Evolutionary conservation across 306 rosid genomes (phyloP).

Genomic region (Gleditsia sinensis): DNA sequence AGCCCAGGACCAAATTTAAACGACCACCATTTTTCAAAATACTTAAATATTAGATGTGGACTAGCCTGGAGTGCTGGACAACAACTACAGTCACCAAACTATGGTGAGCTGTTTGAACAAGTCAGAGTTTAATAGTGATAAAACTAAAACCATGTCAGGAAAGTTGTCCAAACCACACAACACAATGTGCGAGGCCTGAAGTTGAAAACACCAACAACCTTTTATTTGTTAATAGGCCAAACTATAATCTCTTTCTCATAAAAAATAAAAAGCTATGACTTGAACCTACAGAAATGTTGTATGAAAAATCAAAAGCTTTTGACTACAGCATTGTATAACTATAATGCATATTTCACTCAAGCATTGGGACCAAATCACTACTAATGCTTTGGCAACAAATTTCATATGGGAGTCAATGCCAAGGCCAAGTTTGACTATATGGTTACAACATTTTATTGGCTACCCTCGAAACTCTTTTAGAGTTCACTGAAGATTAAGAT

Average conservation of each 20-base stretch:
- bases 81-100: not conserved
- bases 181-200: not conserved
- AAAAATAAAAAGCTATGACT: not conserved
- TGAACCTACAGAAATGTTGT: too few species aligned
- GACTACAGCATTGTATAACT: not conserved
- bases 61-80: not conserved
- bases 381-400: not conserved
- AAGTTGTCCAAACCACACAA: not conserved
- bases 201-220: not conserved
- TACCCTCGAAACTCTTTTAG: not conserved
- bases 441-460: not conserved
- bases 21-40: not conserved
- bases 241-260: not conserved
- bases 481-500: not conserved
- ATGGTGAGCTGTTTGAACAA: not conserved
- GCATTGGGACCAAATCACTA: too few species aligned
- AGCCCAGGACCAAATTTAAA: slow-evolving; percentile 1
- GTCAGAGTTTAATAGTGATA: not conserved
- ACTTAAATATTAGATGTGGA: slow-evolving; percentile 15
- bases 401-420: not conserved
- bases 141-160: not conserved
- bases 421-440: not conserved
- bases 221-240: not conserved
- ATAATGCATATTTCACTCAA: not conserved
- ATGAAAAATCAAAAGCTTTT: not conserved